These are phyloP conservation scores for Pezicula carpinea DNA, from an alignment of 2,329 filamentous ascomycete genomes.

Conservation along the genomic window DNA sequence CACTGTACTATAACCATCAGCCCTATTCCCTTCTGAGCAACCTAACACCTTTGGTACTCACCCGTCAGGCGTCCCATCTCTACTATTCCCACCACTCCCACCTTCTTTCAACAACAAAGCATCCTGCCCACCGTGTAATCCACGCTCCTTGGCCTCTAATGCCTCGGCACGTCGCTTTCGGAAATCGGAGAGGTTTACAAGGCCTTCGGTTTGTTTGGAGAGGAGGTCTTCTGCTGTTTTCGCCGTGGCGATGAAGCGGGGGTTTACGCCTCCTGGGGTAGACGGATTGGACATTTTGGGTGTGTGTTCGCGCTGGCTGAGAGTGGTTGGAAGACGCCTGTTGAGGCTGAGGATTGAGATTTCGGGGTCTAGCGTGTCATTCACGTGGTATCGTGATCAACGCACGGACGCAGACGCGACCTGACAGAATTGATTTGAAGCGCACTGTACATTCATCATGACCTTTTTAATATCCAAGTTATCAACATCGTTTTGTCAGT, in stretches of 20 bases:
- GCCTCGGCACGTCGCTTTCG: constrained; percentile 93
- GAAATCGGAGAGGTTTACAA: constrained; percentile 89
- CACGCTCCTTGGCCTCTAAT: constrained; percentile 80
- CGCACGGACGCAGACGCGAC: too few species aligned
- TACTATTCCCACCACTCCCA: constrained; percentile 22
- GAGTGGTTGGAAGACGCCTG: too few species aligned
- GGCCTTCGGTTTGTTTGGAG: constrained; percentile 56
- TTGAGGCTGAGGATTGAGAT: too few species aligned
- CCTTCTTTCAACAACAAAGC: constrained; percentile 39
- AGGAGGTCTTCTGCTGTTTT: constrained; percentile 31
- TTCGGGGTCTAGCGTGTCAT: too few species aligned
- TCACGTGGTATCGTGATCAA: too few species aligned
- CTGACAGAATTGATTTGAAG: too few species aligned
- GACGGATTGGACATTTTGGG: too few species aligned
- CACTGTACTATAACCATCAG: constrained; percentile 28
- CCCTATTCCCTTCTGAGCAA: constrained; percentile 5
- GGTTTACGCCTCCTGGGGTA: constrained; percentile 10
- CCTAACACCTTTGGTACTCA: too few species aligned
- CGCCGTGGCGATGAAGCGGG: constrained; percentile 27
- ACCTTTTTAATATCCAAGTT: too few species aligned
- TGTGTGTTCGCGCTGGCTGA: too few species aligned
- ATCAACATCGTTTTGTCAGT: too few species aligned
- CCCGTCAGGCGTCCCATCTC: constrained; percentile 44
- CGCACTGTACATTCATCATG: too few species aligned
- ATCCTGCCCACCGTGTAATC: constrained; percentile 57